Conservation (phyloP, 2,329 filamentous ascomycete species). For the Tothia fuscella region DNA sequence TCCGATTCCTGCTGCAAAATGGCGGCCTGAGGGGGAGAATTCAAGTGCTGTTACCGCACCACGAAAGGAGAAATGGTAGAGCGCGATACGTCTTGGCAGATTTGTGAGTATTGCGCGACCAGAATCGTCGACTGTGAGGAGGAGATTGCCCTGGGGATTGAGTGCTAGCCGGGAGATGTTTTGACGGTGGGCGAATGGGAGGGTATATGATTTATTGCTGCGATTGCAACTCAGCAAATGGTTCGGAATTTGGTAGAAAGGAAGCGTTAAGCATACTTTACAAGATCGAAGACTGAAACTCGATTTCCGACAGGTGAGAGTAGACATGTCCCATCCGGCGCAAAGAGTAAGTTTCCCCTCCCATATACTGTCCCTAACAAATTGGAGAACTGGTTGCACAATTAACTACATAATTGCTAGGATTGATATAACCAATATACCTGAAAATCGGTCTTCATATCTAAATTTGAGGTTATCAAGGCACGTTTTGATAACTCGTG, state of each 20-base stretch:
- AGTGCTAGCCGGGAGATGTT: constrained; percentile 85
- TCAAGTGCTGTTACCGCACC: constrained; percentile 68
- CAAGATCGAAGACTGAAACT: constrained; percentile 89
- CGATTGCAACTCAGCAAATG: neutral
- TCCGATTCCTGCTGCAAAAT: constrained; percentile 83
- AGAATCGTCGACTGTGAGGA: constrained; percentile 89
- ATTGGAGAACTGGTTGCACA: constrained; percentile 76
- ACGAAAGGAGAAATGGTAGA: constrained; percentile 95
- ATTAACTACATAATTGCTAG: constrained; percentile 17
- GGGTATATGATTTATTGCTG: constrained; percentile 77
- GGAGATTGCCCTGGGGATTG: constrained; percentile 78
- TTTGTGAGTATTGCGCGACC: constrained; percentile 90
- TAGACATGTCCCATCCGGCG: constrained; percentile 87
- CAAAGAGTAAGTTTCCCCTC: constrained; percentile 94
- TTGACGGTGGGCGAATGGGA: constrained; percentile 83
- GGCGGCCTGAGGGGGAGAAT: constrained; percentile 80
- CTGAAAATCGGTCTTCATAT: constrained; percentile 99
- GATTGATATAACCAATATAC: constrained; percentile 34
- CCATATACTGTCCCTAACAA: constrained; percentile 96
- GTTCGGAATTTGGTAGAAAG: neutral
- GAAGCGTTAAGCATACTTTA: constrained; percentile 53
- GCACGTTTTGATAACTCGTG: too few species aligned
- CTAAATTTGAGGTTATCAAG: constrained; percentile 15
- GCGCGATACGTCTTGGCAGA: constrained; percentile 67
- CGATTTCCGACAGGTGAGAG: constrained; percentile 94